Conservation (phyloP, 192 early-diverging fungal genomes). For the Phlyctochytrium planicorne region DNA sequence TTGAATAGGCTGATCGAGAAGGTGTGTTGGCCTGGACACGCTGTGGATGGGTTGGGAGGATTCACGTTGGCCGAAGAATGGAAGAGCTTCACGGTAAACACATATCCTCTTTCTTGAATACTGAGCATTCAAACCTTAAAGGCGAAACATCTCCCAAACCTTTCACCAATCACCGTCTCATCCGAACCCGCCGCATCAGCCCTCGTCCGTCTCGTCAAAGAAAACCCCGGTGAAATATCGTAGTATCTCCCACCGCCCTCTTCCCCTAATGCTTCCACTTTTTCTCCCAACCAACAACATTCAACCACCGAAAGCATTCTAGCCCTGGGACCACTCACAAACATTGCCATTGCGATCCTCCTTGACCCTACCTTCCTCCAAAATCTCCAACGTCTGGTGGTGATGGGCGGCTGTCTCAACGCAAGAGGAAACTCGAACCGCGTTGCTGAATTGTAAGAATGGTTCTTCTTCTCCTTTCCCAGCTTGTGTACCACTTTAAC, state of each 20-base stretch:
- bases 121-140: no score
- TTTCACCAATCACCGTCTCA: not conserved
- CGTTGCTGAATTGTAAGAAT: conserved; percentile 37
- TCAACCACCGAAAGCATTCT: no score
- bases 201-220: conserved; percentile 34
- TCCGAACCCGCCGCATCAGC: not conserved
- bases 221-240: conserved; percentile 26
- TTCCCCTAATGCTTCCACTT: no score
- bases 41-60: conserved; percentile 36
- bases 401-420: conserved; percentile 50
- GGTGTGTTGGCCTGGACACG: conserved; percentile 34
- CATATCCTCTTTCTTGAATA: no score
- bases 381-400: conserved; percentile 37
- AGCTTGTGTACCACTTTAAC: no score
- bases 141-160: no score
- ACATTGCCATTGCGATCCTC: conserved; percentile 46
- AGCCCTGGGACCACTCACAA: conserved; percentile 50
- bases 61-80: conserved; percentile 12
- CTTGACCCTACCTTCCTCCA: conserved; percentile 47
- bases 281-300: no score
- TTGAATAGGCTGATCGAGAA: not conserved
- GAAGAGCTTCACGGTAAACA: no score
- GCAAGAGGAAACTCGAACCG: conserved; percentile 49
- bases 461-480: no score
- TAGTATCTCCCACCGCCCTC: no score